phyloP scores from a whole-genome alignment of 176 grass and related monocot genomes.

The Ananas comosus region DNA sequence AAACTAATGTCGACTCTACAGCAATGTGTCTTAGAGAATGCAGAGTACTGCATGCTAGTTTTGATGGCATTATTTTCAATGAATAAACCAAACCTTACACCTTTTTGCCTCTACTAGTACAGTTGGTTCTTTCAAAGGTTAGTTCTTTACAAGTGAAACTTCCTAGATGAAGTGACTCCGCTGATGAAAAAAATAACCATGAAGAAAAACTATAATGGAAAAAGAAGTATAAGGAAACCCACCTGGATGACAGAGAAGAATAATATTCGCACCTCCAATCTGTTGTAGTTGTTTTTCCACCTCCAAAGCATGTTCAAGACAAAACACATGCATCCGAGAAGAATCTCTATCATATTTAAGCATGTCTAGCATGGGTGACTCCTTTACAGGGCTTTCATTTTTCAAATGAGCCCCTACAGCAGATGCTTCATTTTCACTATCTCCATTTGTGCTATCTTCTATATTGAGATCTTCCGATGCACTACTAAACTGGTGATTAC shows the following conservation, averaged over 20 bases:
- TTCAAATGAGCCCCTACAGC: conserved; percentile 13
- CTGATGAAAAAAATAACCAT: neutral
- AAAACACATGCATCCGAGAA: conserved; percentile 95
- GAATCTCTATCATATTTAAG: conserved; percentile 64
- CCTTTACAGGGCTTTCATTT: conserved; percentile 15
- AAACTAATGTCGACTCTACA: too few relatives aligned
- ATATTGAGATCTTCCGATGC: neutral
- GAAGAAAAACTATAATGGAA: neutral
- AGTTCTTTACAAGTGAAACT: conserved; percentile 1
- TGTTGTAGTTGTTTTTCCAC: conserved; percentile 70
- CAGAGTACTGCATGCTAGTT: too few relatives aligned
- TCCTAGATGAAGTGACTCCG: neutral
- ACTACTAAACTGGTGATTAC: conserved; percentile 18
- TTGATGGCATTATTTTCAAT: too few relatives aligned
- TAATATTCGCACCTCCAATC: conserved; percentile 82
- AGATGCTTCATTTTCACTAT: neutral
- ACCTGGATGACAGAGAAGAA: conserved; percentile 96
- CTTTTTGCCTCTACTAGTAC: neutral
- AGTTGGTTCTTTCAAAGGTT: neutral
- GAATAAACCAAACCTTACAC: neutral
- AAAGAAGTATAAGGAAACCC: neutral
- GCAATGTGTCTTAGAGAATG: too few relatives aligned
- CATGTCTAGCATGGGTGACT: conserved; percentile 35
- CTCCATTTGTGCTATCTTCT: neutral
- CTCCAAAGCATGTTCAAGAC: conserved; percentile 95